Base-by-base conservation (phyloP, 352 stramenopile species). In the Phytophthora melonis region DNA sequence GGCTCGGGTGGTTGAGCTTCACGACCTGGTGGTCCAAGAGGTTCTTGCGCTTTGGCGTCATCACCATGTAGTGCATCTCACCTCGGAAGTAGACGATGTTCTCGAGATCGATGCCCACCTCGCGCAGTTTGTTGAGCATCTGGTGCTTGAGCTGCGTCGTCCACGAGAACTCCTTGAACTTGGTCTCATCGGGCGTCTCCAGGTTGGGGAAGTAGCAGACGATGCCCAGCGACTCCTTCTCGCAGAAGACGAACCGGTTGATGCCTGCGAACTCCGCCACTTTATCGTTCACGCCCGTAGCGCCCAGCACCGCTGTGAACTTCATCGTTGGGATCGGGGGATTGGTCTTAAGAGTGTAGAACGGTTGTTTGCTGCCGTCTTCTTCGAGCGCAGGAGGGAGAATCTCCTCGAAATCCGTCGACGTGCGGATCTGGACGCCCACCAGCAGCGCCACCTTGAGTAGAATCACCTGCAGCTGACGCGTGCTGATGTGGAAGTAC, bases 21-120 rank as follows among this genome's bases (percentile, higher is more conserved):
- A 93, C 64, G 49, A 93, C 84, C 10, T 77, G 78, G 13, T 79
- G 74, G 18, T 83, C 63, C n/a, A 92, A 16, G 23, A 93, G 70
- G 67, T 91, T 93, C 27, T 80, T 71, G 3, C 81, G 77, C 73
- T 89, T 90, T 6, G 87, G 83, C 1, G 87, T 94, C 83, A 93
- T 93, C 3, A 95, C 88, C 3, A 95, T 70, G 70, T 95, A 95
- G 68, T 95, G 88, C 77, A 92, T 92, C 59, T 92, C 84, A 27
- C 87, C 88, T 18, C 86, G 79, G 70, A 93, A 93, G 76, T 95
- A 95, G 68, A 94, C 85, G 47, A 93, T 81, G 63, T 93, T 93
- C 70, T 94, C 88, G 6, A 93, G 57, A 58, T 93, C 84, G 25
- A 95, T 68, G 25, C 82, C 86, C 10, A 83, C 66, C 1, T 82